Evolutionary conservation across 2,329 filamentous ascomycete species (phyloP).

Genomic region (Conoideocrella luteorostrata): DNA sequence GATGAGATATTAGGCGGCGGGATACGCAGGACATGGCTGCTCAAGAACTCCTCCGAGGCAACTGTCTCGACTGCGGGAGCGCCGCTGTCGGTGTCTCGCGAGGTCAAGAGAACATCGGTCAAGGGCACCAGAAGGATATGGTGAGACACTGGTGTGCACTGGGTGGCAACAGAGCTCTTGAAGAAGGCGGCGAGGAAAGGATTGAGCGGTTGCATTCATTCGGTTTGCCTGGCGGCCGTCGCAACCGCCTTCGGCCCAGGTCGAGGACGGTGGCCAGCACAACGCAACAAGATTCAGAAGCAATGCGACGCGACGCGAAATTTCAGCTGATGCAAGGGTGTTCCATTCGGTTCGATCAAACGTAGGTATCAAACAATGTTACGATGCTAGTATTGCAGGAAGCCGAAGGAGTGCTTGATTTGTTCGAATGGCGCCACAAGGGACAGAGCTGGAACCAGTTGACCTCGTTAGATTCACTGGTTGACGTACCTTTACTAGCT

Average conservation of each 20-base stretch:
- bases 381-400: no score
- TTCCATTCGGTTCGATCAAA: no score
- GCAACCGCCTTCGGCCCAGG: constrained; percentile 22
- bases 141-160: constrained; percentile 87
- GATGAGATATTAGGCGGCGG: constrained; percentile 45
- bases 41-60: constrained; percentile 87
- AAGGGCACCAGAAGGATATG: constrained; percentile 91
- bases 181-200: constrained; percentile 98
- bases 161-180: constrained; percentile 83
- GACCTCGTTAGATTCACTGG: no score
- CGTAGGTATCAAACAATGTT: no score
- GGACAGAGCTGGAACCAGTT: no score
- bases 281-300: no score
- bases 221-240: constrained; percentile 23
- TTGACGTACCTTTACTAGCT: no score
- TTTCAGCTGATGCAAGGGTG: no score
- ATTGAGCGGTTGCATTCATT: constrained; percentile 91
- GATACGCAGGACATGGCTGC: constrained; percentile 91
- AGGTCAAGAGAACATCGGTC: constrained; percentile 83
- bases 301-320: no score
- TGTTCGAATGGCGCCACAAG: no score
- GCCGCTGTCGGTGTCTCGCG: constrained; percentile 81
- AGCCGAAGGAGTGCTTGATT: no score
- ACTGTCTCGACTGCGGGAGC: constrained; percentile 72
- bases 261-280: constrained; percentile 12